phyloP scores from a whole-genome alignment of 768 basidiomycete genomes.

The Galerina sulciceps region DNA sequence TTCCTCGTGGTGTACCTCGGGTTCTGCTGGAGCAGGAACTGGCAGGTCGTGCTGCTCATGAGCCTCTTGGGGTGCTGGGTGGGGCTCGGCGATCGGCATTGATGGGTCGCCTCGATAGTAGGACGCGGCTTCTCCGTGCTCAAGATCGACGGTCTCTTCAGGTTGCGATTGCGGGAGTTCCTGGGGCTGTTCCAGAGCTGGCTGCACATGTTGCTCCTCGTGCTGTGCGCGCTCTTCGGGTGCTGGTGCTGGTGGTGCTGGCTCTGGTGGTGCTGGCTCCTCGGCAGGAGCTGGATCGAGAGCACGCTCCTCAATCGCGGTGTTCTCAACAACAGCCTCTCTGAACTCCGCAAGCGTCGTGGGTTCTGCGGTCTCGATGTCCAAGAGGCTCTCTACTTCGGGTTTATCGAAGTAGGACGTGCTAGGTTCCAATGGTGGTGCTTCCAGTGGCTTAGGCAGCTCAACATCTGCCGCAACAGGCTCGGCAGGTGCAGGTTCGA shows the following conservation, averaged over 20 bases:
- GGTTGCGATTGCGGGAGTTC: not conserved
- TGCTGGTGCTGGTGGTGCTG: not conserved
- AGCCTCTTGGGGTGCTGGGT: not conserved
- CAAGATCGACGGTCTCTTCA: not conserved
- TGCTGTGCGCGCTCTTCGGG: not conserved
- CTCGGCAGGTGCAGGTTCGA: not conserved
- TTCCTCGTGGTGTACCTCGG: not conserved
- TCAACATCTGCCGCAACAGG: not conserved
- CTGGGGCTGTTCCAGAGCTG: not conserved
- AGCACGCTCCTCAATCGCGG: not conserved
- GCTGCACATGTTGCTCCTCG: not conserved
- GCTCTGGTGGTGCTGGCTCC: not conserved
- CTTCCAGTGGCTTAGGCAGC: not conserved
- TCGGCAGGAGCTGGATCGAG: not conserved
- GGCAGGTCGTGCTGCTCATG: too few relatives aligned
- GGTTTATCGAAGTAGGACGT: slow-evolving; percentile 33
- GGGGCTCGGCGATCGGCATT: slow-evolving; percentile 13
- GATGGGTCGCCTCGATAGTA: slow-evolving; percentile 10
- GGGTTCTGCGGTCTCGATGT: slow-evolving; percentile 14
- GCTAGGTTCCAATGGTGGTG: slow-evolving; percentile 16
- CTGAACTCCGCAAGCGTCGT: slow-evolving; percentile 14
- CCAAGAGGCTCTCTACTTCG: slow-evolving; percentile 26
- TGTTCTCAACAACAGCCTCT: slow-evolving; percentile 20
- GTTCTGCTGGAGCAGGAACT: not conserved
- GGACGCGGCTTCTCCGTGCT: slow-evolving; percentile 12